A percentile compares a stretch with the other conserved stretches of the same genome.
Evolutionary conservation across 2,329 filamentous ascomycete genomes (phyloP).

Genomic region (Aspergillus nomiae): DNA sequence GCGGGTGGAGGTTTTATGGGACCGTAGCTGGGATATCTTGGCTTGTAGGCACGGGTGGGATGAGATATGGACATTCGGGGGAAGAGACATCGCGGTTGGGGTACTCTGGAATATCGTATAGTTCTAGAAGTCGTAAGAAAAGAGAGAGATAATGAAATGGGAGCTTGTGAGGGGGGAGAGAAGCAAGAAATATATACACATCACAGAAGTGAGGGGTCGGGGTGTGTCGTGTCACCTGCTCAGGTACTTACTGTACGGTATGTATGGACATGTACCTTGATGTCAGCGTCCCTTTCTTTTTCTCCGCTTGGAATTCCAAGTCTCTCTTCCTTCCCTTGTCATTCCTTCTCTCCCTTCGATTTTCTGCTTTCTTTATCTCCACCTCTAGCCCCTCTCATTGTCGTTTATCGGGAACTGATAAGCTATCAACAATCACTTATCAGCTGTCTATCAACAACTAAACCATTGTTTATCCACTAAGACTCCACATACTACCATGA

Average conservation of each 20-base stretch:
- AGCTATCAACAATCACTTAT: constrained; percentile 2
- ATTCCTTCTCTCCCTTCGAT: not conserved
- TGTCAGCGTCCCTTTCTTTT: constrained; percentile 13
- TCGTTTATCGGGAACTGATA: constrained; percentile 1
- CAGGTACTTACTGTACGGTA: not conserved
- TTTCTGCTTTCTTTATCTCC: not conserved
- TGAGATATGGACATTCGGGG: constrained; percentile 71
- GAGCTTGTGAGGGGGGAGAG: constrained; percentile 11
- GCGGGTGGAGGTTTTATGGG: constrained; percentile 65
- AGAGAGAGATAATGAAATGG: constrained; percentile 4
- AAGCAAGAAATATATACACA: not conserved
- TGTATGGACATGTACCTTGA: not conserved
- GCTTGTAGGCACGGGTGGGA: constrained; percentile 81
- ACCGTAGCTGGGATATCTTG: constrained; percentile 89
- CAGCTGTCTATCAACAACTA: not conserved
- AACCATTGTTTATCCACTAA: constrained; percentile 3
- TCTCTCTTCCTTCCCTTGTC: not conserved
- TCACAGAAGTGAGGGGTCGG: not conserved
- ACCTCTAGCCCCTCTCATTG: not conserved
- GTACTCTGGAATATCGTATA: not conserved
- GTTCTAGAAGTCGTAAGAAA: not conserved
- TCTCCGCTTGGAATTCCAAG: not conserved
- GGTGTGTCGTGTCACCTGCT: constrained; percentile 2
- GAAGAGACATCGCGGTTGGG: constrained; percentile 39
- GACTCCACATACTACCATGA: not conserved